A percentile compares a stretch with the other conserved stretches of the same genome.
phyloP scores from a whole-genome alignment of 495 filamentous ascomycete species.

The Bacidia rubella region DNA sequence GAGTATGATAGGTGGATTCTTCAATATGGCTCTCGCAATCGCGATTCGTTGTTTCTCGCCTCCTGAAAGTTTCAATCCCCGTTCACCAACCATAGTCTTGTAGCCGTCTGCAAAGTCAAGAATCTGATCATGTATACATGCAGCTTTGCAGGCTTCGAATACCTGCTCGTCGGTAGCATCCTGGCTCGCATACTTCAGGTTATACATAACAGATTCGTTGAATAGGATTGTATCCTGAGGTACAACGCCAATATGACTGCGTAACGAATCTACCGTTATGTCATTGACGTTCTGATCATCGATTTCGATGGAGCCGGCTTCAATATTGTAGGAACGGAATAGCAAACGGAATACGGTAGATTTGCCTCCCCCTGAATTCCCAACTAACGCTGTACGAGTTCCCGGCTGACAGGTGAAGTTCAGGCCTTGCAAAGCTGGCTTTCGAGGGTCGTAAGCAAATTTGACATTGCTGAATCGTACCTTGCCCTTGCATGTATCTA shows the following conservation, averaged over 20 bases:
- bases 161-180: conserved; percentile 75
- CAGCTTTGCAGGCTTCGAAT: conserved; percentile 75
- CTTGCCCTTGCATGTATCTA: conserved; percentile 60
- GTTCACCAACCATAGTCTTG: conserved; percentile 84
- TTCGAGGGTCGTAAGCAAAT: conserved; percentile 80
- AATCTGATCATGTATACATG: conserved; percentile 94
- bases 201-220: conserved; percentile 96
- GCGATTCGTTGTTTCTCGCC: conserved; percentile 96
- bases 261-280: conserved; percentile 85
- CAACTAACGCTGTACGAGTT: conserved; percentile 89
- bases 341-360: conserved; percentile 93
- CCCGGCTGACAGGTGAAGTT: conserved; percentile 73
- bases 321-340: conserved; percentile 85
- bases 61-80: conserved; percentile 80
- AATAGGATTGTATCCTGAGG: conserved; percentile 94
- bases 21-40: conserved; percentile 91
- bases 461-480: conserved; percentile 76
- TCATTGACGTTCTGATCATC: conserved; percentile 76
- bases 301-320: conserved; percentile 62
- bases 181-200: conserved; percentile 87
- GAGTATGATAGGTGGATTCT: conserved; percentile 90
- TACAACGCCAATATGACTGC: conserved; percentile 83
- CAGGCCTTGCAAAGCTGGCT: conserved; percentile 70
- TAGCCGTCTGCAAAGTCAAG: conserved; percentile 86
- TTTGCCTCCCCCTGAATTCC: conserved; percentile 92